Percentiles rank a stretch among this genome's conserved stretches.
Conservation (phyloP, 306 rosid genomes). For the Crataegus laevigata region DNA sequence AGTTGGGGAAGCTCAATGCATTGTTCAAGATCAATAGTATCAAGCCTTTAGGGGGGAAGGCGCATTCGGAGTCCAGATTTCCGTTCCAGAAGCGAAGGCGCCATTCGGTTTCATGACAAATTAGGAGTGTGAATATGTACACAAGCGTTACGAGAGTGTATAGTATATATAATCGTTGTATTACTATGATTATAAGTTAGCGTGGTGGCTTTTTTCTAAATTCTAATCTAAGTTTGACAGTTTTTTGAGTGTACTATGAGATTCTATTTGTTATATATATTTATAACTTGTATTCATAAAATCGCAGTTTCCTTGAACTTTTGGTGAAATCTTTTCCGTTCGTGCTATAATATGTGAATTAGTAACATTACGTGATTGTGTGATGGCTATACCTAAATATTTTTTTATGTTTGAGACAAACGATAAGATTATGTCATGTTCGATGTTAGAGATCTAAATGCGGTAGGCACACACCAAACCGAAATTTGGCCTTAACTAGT, state of each 20-base stretch:
- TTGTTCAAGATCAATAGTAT: conserved; percentile 59
- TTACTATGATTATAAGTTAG: not conserved
- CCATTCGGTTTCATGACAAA: conserved; percentile 75
- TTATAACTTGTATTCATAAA: conserved; percentile 10
- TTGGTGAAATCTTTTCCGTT: not conserved
- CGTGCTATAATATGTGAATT: not conserved
- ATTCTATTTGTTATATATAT: conserved; percentile 23
- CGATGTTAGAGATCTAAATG: not conserved
- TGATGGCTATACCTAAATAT: too few relatives aligned
- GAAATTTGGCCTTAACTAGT: not conserved
- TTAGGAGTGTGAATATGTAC: conserved; percentile 21
- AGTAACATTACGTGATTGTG: not conserved
- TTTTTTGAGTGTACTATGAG: conserved; percentile 10
- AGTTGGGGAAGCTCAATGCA: conserved; percentile 64
- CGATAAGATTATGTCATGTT: not conserved
- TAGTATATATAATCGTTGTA: conserved; percentile 12
- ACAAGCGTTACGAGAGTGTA: conserved; percentile 20
- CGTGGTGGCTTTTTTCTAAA: conserved; percentile 20
- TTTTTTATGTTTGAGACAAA: not conserved
- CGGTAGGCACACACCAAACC: too few relatives aligned
- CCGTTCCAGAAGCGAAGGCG: conserved; percentile 89
- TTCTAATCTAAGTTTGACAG: conserved; percentile 26
- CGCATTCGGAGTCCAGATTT: conserved; percentile 55
- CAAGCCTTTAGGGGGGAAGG: conserved; percentile 43
- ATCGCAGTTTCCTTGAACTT: conserved; percentile 3